Evolutionary conservation across 2,329 filamentous ascomycete species (phyloP).

Genomic region (Hypoxylon sp.): DNA sequence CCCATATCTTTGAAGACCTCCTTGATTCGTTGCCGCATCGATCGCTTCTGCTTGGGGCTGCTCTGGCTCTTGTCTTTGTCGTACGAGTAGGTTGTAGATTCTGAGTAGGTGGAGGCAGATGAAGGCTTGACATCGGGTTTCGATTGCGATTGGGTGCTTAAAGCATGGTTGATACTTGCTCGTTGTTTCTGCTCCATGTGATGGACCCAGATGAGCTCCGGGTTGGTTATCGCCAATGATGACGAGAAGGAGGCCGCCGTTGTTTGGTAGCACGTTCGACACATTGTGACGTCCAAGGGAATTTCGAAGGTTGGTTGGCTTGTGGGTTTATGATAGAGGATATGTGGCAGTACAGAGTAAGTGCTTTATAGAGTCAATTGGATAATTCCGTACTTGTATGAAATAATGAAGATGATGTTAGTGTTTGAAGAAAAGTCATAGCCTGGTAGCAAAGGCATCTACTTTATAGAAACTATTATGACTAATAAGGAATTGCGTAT

Average conservation of each 20-base stretch:
- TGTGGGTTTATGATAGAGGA: neutral
- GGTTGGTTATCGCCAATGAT: constrained; percentile 47
- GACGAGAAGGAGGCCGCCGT: constrained; percentile 40
- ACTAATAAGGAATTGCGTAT: constrained; percentile 23
- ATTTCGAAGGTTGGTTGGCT: neutral
- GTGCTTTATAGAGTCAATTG: neutral
- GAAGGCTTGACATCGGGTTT: constrained; percentile 28
- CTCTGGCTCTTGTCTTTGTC: constrained; percentile 41
- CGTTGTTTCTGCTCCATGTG: constrained; percentile 45
- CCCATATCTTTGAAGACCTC: constrained; percentile 31
- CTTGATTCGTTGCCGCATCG: constrained; percentile 42
- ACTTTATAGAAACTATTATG: constrained; percentile 33
- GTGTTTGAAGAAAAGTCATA: neutral
- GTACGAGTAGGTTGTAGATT: constrained; percentile 46
- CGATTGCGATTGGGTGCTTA: neutral
- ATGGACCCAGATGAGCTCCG: constrained; percentile 46
- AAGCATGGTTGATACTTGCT: constrained; percentile 1
- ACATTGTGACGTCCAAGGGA: constrained; percentile 30
- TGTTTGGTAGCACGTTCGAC: constrained; percentile 31
- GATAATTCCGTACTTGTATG: neutral
- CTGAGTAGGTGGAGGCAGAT: constrained; percentile 46
- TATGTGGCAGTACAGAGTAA: neutral
- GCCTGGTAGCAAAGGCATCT: constrained; percentile 32
- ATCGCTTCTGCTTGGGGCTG: constrained; percentile 35
- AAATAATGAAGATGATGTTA: constrained; percentile 7